phyloP scores from a whole-genome alignment of 257 asterid species.

The Forsythia suspensa region DNA sequence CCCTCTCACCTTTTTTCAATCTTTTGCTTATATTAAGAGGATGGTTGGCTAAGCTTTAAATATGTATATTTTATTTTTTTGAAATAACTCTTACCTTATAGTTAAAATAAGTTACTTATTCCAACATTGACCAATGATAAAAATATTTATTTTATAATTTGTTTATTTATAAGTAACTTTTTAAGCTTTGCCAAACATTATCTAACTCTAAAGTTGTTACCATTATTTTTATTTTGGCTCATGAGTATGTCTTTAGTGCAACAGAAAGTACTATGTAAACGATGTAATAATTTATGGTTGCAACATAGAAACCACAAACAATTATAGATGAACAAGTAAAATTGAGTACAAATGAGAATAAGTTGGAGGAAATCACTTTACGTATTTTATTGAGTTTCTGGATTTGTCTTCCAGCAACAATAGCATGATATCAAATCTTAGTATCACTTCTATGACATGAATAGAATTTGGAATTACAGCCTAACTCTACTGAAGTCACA shows the following conservation, averaged over 20 bases:
- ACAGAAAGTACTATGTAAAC: not conserved
- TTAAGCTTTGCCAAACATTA: not conserved
- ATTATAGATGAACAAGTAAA: not conserved
- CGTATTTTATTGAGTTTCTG: conserved; percentile 91
- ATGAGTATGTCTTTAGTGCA: not conserved
- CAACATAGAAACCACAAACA: not conserved
- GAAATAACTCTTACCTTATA: not conserved
- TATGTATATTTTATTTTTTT: not conserved
- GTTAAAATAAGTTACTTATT: not conserved
- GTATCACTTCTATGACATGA: conserved; percentile 84
- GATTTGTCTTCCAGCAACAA: conserved; percentile 87
- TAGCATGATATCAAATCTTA: conserved; percentile 89
- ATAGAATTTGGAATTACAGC: conserved; percentile 80
- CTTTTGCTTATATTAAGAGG: not conserved
- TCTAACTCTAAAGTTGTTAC: not conserved
- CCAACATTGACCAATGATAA: not conserved
- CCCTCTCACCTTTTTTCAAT: not conserved
- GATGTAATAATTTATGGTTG: no score
- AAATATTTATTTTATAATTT: no score
- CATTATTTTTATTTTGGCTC: not conserved
- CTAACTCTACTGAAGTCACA: conserved; percentile 74
- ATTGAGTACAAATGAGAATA: not conserved
- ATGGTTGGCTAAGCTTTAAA: not conserved
- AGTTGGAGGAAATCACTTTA: conserved; percentile 51
- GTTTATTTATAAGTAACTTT: not conserved